A percentile compares a stretch with the other conserved stretches of the same genome.
Evolutionary conservation across 2,329 filamentous ascomycete species (phyloP).

Genomic region (Huntiella omanensis): DNA sequence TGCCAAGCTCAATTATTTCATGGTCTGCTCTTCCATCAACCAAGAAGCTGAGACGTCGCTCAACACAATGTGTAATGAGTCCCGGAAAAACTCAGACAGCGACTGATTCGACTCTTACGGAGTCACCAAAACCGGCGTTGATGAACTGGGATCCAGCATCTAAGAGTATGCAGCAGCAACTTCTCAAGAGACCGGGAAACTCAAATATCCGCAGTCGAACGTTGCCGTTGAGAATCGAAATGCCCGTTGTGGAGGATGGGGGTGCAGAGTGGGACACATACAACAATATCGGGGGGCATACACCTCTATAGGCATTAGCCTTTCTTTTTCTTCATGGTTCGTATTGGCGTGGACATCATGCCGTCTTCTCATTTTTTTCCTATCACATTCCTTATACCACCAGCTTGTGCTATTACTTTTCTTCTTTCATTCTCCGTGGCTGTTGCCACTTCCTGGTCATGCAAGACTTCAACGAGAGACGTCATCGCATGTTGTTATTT

Average conservation of each 20-base stretch:
- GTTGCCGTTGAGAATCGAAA: constrained; percentile 3
- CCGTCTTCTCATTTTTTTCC: background rate
- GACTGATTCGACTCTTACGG: too few species aligned
- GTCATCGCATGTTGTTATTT: too few species aligned
- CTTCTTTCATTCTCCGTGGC: too few species aligned
- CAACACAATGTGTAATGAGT: background rate
- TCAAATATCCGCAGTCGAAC: background rate
- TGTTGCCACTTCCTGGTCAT: too few species aligned
- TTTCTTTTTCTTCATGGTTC: constrained; percentile 7
- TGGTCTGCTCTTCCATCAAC: too few species aligned
- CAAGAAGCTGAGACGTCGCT: too few species aligned
- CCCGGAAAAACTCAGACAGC: background rate
- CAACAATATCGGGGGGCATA: constrained; percentile 23
- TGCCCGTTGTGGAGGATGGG: constrained; percentile 13
- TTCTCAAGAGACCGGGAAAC: constrained; percentile 2
- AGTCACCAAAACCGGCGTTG: background rate
- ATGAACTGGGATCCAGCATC: background rate
- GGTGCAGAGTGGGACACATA: constrained; percentile 28
- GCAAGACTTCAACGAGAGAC: too few species aligned
- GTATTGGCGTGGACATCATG: constrained; percentile 1
- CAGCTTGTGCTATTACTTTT: too few species aligned
- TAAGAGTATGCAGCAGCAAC: background rate
- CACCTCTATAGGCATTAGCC: background rate
- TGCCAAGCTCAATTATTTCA: background rate
- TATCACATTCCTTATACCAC: background rate